A percentile compares a stretch with the other conserved stretches of the same genome.
These are phyloP conservation scores for Thielaviopsis musarum DNA, from an alignment of 2,329 filamentous ascomycete species.

Conservation along the genomic window DNA sequence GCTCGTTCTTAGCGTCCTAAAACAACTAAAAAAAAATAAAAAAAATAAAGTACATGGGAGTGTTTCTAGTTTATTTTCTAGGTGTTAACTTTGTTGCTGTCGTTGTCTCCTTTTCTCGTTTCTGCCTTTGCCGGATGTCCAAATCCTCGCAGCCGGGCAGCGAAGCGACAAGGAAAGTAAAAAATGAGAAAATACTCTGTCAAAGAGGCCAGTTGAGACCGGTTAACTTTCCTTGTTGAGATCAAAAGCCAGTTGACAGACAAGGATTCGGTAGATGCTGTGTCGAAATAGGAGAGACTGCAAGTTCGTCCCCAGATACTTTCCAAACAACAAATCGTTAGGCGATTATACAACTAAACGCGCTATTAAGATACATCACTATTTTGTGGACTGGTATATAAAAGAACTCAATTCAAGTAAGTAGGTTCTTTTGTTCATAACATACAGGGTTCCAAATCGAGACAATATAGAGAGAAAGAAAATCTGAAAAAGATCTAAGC, in stretches of 20 bases:
- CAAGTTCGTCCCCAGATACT: background rate
- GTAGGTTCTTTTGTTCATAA: background rate
- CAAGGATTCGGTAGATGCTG: background rate
- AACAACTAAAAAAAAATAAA: background rate
- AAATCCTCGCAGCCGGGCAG: background rate
- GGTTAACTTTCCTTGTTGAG: background rate
- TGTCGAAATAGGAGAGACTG: background rate
- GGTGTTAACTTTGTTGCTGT: background rate
- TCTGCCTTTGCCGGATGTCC: background rate
- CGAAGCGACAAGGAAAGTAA: background rate
- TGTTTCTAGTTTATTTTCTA: background rate
- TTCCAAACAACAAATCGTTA: background rate
- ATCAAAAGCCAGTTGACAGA: background rate
- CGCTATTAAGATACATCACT: background rate
- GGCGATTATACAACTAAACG: background rate
- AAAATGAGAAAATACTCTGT: background rate
- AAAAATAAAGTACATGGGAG: background rate
- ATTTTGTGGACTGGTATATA: background rate
- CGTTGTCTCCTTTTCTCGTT: background rate
- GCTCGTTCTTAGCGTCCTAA: background rate
- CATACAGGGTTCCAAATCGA: background rate
- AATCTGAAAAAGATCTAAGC: background rate
- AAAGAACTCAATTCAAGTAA: background rate
- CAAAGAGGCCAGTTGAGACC: background rate
- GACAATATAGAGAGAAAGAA: background rate